Conservation (phyloP, 2,329 filamentous ascomycete species). For the Trichoderma koningiopsis region DNA sequence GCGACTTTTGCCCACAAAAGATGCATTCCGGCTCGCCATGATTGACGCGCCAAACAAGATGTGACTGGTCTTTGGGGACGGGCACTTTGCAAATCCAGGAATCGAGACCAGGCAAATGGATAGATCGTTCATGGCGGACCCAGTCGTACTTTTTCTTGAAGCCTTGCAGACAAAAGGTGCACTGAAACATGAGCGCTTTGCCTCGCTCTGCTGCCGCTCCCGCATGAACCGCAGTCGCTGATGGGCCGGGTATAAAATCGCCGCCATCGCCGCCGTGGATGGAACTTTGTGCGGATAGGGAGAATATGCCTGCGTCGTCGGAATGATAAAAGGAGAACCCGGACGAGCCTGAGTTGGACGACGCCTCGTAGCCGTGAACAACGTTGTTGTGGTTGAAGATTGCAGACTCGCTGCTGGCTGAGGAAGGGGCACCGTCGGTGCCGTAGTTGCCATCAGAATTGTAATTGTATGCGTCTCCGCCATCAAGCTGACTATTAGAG, state of each 20-base stretch:
- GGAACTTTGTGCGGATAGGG: slow-evolving; percentile 29
- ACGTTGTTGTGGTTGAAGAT: slow-evolving; percentile 26
- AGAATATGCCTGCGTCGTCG: slow-evolving; percentile 25
- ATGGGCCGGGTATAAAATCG: slow-evolving; percentile 28
- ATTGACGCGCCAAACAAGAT: slow-evolving; percentile 52
- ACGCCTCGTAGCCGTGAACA: slow-evolving; percentile 29
- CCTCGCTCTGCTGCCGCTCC: slow-evolving; percentile 26
- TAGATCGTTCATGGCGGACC: slow-evolving; percentile 52
- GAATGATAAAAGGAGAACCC: slow-evolving; percentile 31
- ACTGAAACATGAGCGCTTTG: slow-evolving; percentile 38
- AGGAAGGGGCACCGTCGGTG: slow-evolving; percentile 37
- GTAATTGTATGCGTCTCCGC: background rate
- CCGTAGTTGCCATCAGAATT: slow-evolving; percentile 15
- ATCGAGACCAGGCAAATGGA: slow-evolving; percentile 48
- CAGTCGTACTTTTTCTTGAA: slow-evolving; percentile 48
- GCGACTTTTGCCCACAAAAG: slow-evolving; percentile 42
- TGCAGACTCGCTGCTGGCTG: slow-evolving; percentile 37
- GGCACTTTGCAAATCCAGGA: slow-evolving; percentile 54
- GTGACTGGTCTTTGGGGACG: slow-evolving; percentile 39
- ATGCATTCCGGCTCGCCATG: slow-evolving; percentile 46
- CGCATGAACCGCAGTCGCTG: slow-evolving; percentile 26
- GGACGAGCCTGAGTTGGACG: slow-evolving; percentile 36
- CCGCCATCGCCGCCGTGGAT: slow-evolving; percentile 4
- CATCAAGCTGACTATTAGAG: background rate
- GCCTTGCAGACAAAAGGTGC: slow-evolving; percentile 42